Conservation (phyloP, 2,329 filamentous ascomycete genomes). For the Paramyrothecium sp. region DNA sequence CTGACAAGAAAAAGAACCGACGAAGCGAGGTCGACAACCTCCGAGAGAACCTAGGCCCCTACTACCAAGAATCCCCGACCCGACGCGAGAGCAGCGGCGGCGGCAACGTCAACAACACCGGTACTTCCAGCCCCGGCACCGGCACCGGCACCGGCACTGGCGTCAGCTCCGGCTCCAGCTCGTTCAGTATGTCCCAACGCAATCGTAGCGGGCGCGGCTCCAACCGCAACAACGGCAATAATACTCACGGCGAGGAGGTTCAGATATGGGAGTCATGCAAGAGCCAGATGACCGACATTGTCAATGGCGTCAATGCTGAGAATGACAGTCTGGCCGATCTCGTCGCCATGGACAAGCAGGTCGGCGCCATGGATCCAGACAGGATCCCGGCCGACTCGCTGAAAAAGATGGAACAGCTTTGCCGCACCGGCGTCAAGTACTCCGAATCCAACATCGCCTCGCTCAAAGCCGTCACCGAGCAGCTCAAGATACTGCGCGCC, state of each 20-base stretch:
- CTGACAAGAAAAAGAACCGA: constrained; percentile 30
- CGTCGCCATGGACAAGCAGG: constrained; percentile 38
- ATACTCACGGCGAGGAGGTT: constrained; percentile 40
- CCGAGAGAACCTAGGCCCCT: constrained; percentile 31
- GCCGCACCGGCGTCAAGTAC: constrained; percentile 39
- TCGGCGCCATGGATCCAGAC: constrained; percentile 35
- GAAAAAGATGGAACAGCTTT: constrained; percentile 41
- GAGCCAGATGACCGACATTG: constrained; percentile 35
- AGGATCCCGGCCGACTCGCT: constrained; percentile 34
- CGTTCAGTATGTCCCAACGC: constrained; percentile 38
- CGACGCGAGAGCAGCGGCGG: constrained; percentile 17
- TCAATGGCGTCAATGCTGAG: constrained; percentile 38
- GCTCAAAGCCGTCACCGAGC: constrained; percentile 37
- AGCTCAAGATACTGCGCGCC: constrained; percentile 40
- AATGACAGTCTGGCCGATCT: constrained; percentile 39
- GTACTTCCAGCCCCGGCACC: constrained; percentile 10
- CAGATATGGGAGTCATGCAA: constrained; percentile 42
- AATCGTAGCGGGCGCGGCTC: constrained; percentile 43
- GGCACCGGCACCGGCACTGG: constrained; percentile 2
- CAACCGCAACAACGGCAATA: constrained; percentile 41
- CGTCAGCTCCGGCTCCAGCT: background rate
- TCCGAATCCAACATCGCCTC: constrained; percentile 35
- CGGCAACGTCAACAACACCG: constrained; percentile 6
- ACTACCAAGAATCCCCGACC: constrained; percentile 24
- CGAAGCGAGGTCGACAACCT: constrained; percentile 31